These are phyloP conservation scores for Thraustotheca clavata DNA, from an alignment of 352 stramenopile genomes.

Conservation along the genomic window DNA sequence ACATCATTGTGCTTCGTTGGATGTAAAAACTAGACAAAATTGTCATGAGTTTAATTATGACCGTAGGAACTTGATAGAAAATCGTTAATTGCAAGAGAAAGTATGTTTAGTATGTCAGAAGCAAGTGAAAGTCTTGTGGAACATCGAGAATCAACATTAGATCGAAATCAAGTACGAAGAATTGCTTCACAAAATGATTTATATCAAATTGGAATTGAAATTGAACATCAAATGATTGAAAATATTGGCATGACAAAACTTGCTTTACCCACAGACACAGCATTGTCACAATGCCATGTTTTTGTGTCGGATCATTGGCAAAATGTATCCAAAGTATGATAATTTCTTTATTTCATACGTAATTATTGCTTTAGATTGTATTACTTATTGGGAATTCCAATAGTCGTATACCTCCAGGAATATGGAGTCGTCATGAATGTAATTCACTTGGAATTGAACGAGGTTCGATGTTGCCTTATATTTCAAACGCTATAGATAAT, in stretches of 20 bases:
- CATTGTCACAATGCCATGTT: background rate
- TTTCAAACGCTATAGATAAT: background rate
- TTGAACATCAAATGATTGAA: background rate
- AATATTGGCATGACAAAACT: background rate
- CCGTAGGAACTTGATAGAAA: too few species aligned
- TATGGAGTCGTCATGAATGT: background rate
- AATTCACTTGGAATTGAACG: background rate
- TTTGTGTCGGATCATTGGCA: background rate
- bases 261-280: background rate
- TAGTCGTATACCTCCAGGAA: background rate
- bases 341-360: background rate
- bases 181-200: background rate
- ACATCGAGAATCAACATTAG: background rate
- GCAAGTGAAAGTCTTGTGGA: too few species aligned
- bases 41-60: too few species aligned
- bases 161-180: background rate
- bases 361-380: background rate
- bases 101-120: too few species aligned
- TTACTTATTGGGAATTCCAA: background rate
- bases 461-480: background rate
- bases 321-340: background rate
- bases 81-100: too few species aligned
- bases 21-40: too few species aligned
- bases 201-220: background rate
- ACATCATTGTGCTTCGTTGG: background rate